Percentiles rank a stretch among this genome's conserved stretches.
Evolutionary conservation across 768 basidiomycete species (phyloP).

Genomic region (Termitomyces sp.): DNA sequence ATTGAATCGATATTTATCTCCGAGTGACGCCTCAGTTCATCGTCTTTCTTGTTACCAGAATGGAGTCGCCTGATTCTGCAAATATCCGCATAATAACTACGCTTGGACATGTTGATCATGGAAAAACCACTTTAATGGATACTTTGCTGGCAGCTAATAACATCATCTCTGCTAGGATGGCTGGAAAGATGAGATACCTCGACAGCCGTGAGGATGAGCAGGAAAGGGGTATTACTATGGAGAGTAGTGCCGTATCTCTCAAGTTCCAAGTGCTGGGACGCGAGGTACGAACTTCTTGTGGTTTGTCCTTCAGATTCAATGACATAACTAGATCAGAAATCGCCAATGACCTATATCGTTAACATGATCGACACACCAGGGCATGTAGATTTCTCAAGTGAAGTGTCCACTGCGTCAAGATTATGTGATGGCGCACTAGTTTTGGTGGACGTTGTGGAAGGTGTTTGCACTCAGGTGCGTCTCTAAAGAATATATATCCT

Average conservation of each 20-base stretch:
- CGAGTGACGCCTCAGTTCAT: neutral
- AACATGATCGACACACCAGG: conserved; percentile 99
- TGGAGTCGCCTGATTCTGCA: conserved; percentile 32
- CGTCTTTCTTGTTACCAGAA: conserved; percentile 2
- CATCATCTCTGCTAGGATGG: conserved; percentile 92
- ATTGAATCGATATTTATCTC: neutral
- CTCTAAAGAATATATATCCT: neutral
- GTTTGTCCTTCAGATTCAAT: conserved; percentile 13
- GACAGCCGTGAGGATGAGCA: conserved; percentile 97
- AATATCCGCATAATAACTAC: conserved; percentile 78
- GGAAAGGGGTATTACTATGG: conserved; percentile 98
- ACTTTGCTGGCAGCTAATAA: conserved; percentile 94
- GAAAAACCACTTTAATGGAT: conserved; percentile 95
- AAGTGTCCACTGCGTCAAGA: conserved; percentile 91
- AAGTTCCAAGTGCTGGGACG: conserved; percentile 76
- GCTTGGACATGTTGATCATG: conserved; percentile 90
- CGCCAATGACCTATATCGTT: conserved; percentile 69
- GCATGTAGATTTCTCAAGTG: conserved; percentile 97
- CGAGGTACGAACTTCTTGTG: conserved; percentile 35
- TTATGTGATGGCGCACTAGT: conserved; percentile 95
- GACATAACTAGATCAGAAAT: conserved; percentile 40
- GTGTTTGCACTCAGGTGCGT: conserved; percentile 90
- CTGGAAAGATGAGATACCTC: conserved; percentile 92
- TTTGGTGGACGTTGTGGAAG: conserved; percentile 94
- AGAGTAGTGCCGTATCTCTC: conserved; percentile 90